phyloP scores from a whole-genome alignment of 2,329 filamentous ascomycete genomes.

The Diatrype stigma region DNA sequence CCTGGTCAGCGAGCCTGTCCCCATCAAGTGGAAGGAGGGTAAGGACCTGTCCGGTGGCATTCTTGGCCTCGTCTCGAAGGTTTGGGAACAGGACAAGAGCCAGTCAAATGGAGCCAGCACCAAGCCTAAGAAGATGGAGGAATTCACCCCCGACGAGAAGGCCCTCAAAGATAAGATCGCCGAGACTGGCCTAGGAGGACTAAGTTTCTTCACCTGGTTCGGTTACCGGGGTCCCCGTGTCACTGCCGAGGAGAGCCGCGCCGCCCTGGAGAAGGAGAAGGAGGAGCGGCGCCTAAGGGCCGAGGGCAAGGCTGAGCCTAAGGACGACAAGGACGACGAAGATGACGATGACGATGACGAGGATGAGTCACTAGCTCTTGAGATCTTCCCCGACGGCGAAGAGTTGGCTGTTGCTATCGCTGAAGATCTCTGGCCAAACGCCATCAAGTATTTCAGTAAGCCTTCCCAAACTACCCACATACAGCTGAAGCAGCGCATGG shows the following conservation, averaged over 20 bases:
- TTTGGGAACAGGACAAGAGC: conserved; percentile 59
- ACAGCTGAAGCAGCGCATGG: background rate
- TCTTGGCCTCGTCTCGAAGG: conserved; percentile 65
- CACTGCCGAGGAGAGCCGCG: conserved; percentile 65
- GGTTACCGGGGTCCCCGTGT: conserved; percentile 70
- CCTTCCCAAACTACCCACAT: conserved; percentile 16
- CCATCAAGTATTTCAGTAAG: conserved; percentile 88
- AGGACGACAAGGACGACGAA: conserved; percentile 50
- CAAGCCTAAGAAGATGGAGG: conserved; percentile 40
- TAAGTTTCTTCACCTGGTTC: conserved; percentile 89
- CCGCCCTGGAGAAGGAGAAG: conserved; percentile 56
- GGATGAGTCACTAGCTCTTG: conserved; percentile 63
- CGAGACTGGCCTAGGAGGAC: conserved; percentile 56
- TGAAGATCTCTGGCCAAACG: conserved; percentile 85
- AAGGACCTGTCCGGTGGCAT: conserved; percentile 82
- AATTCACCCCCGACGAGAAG: conserved; percentile 49
- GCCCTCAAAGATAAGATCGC: conserved; percentile 54
- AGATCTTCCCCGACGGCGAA: conserved; percentile 86
- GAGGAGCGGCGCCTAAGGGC: conserved; percentile 49
- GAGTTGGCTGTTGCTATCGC: conserved; percentile 75
- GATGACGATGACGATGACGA: conserved; percentile 59
- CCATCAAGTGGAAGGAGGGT: conserved; percentile 81
- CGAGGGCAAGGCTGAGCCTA: conserved; percentile 48
- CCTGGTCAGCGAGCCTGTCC: conserved; percentile 82
- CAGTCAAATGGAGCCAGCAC: conserved; percentile 30